Conservation (phyloP, 305 asterid genomes). For the Plantago rigida region DNA sequence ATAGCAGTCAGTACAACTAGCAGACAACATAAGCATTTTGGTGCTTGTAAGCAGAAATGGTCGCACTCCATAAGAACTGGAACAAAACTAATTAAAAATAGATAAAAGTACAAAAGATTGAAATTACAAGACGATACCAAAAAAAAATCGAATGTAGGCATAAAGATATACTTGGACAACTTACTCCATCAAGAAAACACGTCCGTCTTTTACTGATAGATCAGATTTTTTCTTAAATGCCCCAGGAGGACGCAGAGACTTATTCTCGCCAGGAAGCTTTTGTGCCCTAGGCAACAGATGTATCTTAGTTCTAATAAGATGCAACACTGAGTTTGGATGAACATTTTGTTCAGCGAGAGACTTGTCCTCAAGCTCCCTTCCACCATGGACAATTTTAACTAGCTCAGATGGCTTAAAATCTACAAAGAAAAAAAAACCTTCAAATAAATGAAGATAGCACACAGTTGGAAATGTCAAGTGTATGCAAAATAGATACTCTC, state of each 20-base stretch:
- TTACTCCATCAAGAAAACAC: conserved; percentile 95
- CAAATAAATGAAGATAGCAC: too few species aligned
- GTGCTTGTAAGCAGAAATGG: not conserved
- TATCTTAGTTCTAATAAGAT: conserved; percentile 88
- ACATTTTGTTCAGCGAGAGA: conserved; percentile 78
- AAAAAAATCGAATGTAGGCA: not conserved
- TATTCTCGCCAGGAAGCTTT: conserved; percentile 93
- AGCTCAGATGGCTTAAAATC: conserved; percentile 93
- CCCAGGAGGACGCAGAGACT: conserved; percentile 97
- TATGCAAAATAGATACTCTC: too few species aligned
- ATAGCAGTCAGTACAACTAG: too few species aligned
- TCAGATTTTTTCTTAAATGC: conserved; percentile 98
- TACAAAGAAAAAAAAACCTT: conserved; percentile 23
- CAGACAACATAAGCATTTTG: not conserved
- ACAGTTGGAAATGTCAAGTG: too few species aligned
- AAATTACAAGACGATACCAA: too few species aligned
- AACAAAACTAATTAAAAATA: too few species aligned
- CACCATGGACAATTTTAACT: conserved; percentile 72
- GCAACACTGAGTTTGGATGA: conserved; percentile 78
- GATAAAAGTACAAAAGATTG: too few species aligned
- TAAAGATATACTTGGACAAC: conserved; percentile 29
- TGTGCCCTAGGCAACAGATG: conserved; percentile 84
- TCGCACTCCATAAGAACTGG: too few species aligned
- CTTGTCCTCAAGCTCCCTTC: conserved; percentile 88
- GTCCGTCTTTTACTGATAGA: conserved; percentile 96